Base-by-base conservation (phyloP, 2,329 filamentous ascomycete genomes). In the Aspergillus aculeatus region DNA sequence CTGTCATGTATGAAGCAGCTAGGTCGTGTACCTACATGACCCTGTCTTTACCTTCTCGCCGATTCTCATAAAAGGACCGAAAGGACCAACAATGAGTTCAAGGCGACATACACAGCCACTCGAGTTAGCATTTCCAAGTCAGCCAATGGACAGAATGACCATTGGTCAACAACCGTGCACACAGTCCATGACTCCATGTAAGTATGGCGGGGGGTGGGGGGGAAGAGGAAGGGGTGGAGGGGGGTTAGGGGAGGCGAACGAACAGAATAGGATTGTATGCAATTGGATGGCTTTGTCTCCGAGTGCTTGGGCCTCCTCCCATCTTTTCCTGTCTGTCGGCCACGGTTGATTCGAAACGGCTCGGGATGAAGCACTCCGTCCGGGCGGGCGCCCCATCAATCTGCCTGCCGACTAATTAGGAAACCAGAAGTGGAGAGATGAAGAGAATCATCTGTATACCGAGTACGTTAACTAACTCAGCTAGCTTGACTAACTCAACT, bases 281-380 rank as follows among this genome's bases (percentile, higher is more conserved):
- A 23, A 64, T 61, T 65, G 64, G 64, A 24, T 49, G 38, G 29
- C 26, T 38, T 51, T 59, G 52, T 56, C 58, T 58, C 65, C 64
- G 64, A 62, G 65, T 66, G 65, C 65, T 66, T 64, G 62, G 64
- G 54, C 64, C 65, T 62, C 63, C 16, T 44, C 38, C 14, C 38
- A n/a, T 44, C 38, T 19, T n/a, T 52, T 52, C 56, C 41, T 16
- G 54, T 47, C 54, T 50, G 50, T 38, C 54, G 19, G 41, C 35
- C 51, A 23, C 24, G 26, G 44, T 38, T 41, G 54, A 35, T 38
- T 57, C 49, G 50, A 60, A 60, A 60, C 58, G 24, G 52, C 58
- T 56, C 55, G 61, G 54, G 44, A 56, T 62, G 50, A 31, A 52
- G 53, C 44, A 51, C 24, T 32, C 24, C 53, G 50, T 14, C 21